Evolutionary conservation across 1,139 yeast genomes (phyloP).

Genomic region (Debaryomycetaceae sp.): DNA sequence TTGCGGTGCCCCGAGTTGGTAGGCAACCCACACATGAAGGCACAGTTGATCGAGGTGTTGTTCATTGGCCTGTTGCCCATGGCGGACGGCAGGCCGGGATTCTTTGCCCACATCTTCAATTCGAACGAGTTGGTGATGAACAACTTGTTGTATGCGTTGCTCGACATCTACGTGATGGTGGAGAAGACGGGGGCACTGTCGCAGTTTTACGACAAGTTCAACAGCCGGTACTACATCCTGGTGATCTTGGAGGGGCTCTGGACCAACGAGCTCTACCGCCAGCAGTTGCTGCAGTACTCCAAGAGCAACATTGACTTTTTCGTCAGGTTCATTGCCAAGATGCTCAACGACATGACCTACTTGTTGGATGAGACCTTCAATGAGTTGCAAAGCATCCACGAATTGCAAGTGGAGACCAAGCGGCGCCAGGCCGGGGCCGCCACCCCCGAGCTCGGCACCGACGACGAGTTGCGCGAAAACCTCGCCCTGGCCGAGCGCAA

Average conservation of each 20-base stretch:
- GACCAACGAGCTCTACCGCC: conserved; percentile 64
- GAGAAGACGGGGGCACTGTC: conserved; percentile 95
- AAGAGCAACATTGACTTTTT: conserved; percentile 71
- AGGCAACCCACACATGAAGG: conserved; percentile 91
- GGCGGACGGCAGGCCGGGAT: conserved; percentile 62
- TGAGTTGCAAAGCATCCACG: conserved; percentile 73
- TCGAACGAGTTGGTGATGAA: conserved; percentile 58
- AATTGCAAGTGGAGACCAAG: conserved; percentile 56
- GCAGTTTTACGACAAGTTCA: conserved; percentile 94
- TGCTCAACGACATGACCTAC: conserved; percentile 91
- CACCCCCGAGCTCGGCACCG: conserved; percentile 47
- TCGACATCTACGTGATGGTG: conserved; percentile 89
- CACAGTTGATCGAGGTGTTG: conserved; percentile 74
- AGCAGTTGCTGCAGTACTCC: conserved; percentile 67
- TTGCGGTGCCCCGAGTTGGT: conserved; percentile 81
- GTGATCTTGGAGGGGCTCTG: conserved; percentile 79
- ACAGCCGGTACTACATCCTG: conserved; percentile 82
- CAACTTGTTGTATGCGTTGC: conserved; percentile 72
- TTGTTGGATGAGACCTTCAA: conserved; percentile 86
- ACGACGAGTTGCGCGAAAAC: conserved; percentile 56
- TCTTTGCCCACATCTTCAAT: conserved; percentile 62
- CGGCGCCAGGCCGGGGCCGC: conserved; percentile 35
- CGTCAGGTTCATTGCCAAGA: conserved; percentile 86
- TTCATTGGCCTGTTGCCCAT: conserved; percentile 69
- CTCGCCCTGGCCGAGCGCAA: conserved; percentile 64